A percentile compares a stretch with the other conserved stretches of the same genome.
phyloP scores from a whole-genome alignment of 179 eudicot genomes.

The Carnegiea gigantea region DNA sequence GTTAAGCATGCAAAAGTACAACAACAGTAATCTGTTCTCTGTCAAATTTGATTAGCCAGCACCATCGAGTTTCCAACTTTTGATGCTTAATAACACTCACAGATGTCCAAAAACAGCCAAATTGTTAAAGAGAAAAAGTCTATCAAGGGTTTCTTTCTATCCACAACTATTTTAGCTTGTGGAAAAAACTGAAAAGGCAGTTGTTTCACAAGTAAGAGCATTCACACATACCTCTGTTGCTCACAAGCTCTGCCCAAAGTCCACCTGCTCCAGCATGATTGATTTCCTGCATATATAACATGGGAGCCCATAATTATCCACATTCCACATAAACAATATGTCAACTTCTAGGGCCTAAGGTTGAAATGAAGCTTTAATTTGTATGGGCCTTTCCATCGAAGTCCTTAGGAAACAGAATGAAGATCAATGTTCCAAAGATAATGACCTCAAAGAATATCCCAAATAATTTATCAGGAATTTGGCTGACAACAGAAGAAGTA shows the following conservation, averaged over 20 bases:
- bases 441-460: constrained; percentile 82
- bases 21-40: not conserved
- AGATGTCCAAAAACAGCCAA: not conserved
- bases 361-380: not conserved
- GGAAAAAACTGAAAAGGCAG: not conserved
- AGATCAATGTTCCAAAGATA: constrained; percentile 10
- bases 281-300: constrained; percentile 65
- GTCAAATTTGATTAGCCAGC: not conserved
- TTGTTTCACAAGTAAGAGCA: not conserved
- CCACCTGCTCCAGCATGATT: constrained; percentile 99
- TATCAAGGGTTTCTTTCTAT: not conserved
- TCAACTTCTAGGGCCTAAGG: not conserved
- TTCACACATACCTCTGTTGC: constrained; percentile 68
- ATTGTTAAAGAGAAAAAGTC: not conserved
- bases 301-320: not conserved
- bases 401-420: not conserved
- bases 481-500: constrained; percentile 43
- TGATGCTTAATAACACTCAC: not conserved
- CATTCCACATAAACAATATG: constrained; percentile 8
- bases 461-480: constrained; percentile 61
- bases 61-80: not conserved
- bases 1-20: not conserved
- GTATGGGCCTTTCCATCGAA: not conserved
- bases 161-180: not conserved
- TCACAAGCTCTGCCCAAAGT: constrained; percentile 94